phyloP scores from a whole-genome alignment of 2,329 filamentous ascomycete species.

The Arthrobotrys iridis region DNA sequence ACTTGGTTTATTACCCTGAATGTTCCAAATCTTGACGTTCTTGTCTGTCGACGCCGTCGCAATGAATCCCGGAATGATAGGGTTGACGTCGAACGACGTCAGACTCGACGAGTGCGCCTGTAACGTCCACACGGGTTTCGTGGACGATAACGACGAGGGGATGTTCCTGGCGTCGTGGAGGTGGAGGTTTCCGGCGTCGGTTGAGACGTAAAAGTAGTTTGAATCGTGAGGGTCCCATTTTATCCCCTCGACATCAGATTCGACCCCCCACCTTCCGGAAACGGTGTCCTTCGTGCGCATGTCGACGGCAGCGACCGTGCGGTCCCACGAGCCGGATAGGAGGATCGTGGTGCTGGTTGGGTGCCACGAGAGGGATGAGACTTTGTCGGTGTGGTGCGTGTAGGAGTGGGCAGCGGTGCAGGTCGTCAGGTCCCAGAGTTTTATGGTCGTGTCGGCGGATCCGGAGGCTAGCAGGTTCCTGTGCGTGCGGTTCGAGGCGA shows the following conservation, averaged over 20 bases:
- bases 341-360: conserved; percentile 84
- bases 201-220: conserved; percentile 95
- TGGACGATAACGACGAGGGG: conserved; percentile 74
- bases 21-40: conserved; percentile 96
- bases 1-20: conserved; percentile 75
- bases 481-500: conserved; percentile 92
- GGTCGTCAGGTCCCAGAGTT: conserved; percentile 96
- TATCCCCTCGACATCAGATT: conserved; percentile 92
- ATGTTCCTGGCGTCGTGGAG: conserved; percentile 83
- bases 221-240: conserved; percentile 92
- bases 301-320: conserved; percentile 91
- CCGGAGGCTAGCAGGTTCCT: conserved; percentile 93
- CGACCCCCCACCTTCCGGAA: conserved; percentile 83
- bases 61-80: conserved; percentile 87
- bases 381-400: conserved; percentile 88
- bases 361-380: conserved; percentile 96
- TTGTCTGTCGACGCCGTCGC: conserved; percentile 94
- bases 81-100: conserved; percentile 92
- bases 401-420: conserved; percentile 95
- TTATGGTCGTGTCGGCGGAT: conserved; percentile 95
- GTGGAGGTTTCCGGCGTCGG: conserved; percentile 89
- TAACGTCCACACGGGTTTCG: conserved; percentile 90
- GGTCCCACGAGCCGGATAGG: conserved; percentile 92
- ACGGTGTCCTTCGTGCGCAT: conserved; percentile 90
- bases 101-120: conserved; percentile 85